Evolutionary conservation across 2,329 filamentous ascomycete species (phyloP), one percentile per base, ranked within the genome.

Genomic region (Aspergillus fructus): DNA sequence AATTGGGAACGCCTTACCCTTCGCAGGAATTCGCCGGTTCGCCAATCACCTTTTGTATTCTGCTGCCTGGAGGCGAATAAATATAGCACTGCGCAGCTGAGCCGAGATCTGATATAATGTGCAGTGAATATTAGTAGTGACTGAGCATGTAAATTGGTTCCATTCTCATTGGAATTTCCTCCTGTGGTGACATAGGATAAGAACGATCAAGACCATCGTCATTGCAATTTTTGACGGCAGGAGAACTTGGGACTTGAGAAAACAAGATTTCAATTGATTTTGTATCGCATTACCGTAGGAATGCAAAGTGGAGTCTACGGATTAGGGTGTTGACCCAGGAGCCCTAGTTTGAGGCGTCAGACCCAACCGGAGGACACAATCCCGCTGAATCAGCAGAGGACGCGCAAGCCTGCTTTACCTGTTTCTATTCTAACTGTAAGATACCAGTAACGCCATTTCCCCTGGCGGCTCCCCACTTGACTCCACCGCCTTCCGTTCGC

Each of bases 381-480:
- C 6, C 58, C 59, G 67, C 66, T 72, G 66, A 72, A 56, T 71
- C 65, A 71, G 58, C 50, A 43, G 56, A 66, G 67, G 70, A 69
- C 70, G 67, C 70, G 70, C 69, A 72, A 72, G 58, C 70, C 62
- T 53, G 58, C 55, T 37, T 41, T 60, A 59, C 58, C 62, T 59
- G 57, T 61, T 66, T 64, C 62, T 66, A 64, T 65, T 65, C 59
- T 23, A 19, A 41, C 34, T 27, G 39, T 47, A 46, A 50, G 23
- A 48, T 48, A 53, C 52, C 52, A 15, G 42, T 54, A 47, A 30
- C 52, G 49, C 46, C 45, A 27, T 49, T 51, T 41, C 40, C 55
- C 42, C 39, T 53, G 54, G 48, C 47, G 12, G 34, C 43, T 46
- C 56, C 48, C 49, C 49, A 43, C 46, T 52, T n/a, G 41, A 19